phyloP scores from a whole-genome alignment of 2,329 filamentous ascomycete species.

The Trichoderma sp. region DNA sequence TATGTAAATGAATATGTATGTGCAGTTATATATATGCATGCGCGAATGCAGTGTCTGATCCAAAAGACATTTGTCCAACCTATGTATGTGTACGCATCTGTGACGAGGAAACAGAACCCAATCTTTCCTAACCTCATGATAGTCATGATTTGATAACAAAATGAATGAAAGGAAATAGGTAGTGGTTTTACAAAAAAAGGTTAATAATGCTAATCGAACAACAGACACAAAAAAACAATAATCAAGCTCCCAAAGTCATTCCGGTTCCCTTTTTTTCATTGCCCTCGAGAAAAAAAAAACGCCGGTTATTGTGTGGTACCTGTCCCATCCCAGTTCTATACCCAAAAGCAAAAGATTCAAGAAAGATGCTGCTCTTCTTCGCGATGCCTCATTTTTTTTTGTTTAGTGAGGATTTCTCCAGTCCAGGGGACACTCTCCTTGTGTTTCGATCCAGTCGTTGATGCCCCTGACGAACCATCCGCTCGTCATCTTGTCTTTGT shows the following conservation, averaged over 20 bases:
- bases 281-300: conserved; percentile 13
- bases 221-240: not conserved
- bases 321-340: conserved; percentile 22
- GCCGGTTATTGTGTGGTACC: conserved; percentile 2
- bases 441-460: conserved; percentile 51
- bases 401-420: conserved; percentile 46
- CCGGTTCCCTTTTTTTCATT: conserved; percentile 4
- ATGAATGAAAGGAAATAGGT: not conserved
- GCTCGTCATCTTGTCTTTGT: conserved; percentile 44
- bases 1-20: not conserved
- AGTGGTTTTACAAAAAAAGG: not conserved
- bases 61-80: conserved; percentile 18
- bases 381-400: not conserved
- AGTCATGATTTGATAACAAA: not conserved
- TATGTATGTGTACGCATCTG: not conserved
- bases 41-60: not conserved
- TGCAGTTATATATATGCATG: not conserved
- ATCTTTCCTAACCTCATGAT: not conserved
- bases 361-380: conserved; percentile 27
- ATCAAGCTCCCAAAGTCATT: not conserved
- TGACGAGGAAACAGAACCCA: not conserved
- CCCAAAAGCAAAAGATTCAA: conserved; percentile 7
- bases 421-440: conserved; percentile 48
- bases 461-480: conserved; percentile 54
- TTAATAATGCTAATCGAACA: not conserved